Conservation (phyloP, 176 grass and related monocot genomes). For the Poa annua region DNA sequence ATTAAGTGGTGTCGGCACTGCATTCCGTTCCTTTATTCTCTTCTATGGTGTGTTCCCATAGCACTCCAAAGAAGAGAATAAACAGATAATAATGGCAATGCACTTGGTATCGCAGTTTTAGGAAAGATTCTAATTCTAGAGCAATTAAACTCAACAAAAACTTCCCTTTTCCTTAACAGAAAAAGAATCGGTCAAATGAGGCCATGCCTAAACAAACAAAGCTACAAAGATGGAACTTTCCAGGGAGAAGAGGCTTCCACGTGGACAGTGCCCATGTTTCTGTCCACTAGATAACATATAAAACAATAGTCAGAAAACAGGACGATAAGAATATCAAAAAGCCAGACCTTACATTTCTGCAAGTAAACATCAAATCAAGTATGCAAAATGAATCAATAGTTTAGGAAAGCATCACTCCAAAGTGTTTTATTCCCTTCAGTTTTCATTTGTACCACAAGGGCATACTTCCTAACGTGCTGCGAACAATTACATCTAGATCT, state of each 20-base stretch:
- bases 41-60: slow-evolving; percentile 39
- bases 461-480: slow-evolving; percentile 17
- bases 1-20: slow-evolving; percentile 46
- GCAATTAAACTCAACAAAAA: slow-evolving; percentile 43
- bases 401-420: slow-evolving; percentile 39
- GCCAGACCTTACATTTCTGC: slow-evolving; percentile 2
- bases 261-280: slow-evolving; percentile 29
- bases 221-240: slow-evolving; percentile 33
- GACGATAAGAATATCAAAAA: slow-evolving; percentile 47
- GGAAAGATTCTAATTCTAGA: slow-evolving; percentile 60
- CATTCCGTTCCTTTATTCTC: slow-evolving; percentile 55
- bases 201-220: slow-evolving; percentile 29
- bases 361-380: slow-evolving; percentile 46
- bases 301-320: slow-evolving; percentile 27
- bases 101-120: slow-evolving; percentile 36
- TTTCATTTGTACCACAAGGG: slow-evolving; percentile 34
- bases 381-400: slow-evolving; percentile 42
- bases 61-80: slow-evolving; percentile 49
- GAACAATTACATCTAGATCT: slow-evolving; percentile 26
- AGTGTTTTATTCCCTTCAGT: slow-evolving; percentile 36
- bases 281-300: slow-evolving; percentile 21
- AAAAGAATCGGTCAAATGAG: slow-evolving; percentile 44
- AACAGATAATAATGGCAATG: slow-evolving; percentile 49
- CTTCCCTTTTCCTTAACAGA: slow-evolving; percentile 50
- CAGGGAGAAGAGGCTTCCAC: slow-evolving; percentile 38